A percentile compares a stretch with the other conserved stretches of the same genome.
Conservation (phyloP, 441 rosid genomes). For the Geranium incanum region DNA sequence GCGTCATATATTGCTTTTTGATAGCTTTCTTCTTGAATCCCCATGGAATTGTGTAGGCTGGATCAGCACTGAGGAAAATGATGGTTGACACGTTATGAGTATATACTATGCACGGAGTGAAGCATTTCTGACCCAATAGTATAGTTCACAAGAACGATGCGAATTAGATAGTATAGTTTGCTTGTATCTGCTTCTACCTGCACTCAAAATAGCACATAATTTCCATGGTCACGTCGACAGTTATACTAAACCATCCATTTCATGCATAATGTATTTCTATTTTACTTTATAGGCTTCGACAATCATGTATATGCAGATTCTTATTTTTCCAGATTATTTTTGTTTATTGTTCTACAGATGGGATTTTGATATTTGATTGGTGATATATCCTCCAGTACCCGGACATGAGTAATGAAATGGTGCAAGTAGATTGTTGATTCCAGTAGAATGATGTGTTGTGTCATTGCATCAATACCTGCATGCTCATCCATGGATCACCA, state of each 20-base stretch:
- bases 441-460: too few species aligned
- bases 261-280: not conserved
- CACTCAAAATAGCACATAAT: conserved; percentile 2
- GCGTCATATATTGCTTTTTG: not conserved
- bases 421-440: too few species aligned
- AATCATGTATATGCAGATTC: conserved; percentile 17
- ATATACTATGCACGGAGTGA: not conserved
- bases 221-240: not conserved
- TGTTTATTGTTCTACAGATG: conserved; percentile 29
- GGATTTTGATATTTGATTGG: not conserved
- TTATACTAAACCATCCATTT: conserved; percentile 1
- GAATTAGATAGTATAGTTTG: not conserved
- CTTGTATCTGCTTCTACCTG: conserved; percentile 7
- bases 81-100: not conserved
- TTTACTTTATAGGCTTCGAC: not conserved
- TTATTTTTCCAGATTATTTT: conserved; percentile 19
- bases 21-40: not conserved
- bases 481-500: not conserved
- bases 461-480: not conserved
- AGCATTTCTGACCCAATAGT: not conserved
- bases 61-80: not conserved
- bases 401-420: too few species aligned
- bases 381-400: not conserved
- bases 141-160: not conserved
- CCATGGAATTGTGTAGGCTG: not conserved